Evolutionary conservation across 495 filamentous ascomycete genomes (phyloP).

Genomic region (Penicillium tannophilum): DNA sequence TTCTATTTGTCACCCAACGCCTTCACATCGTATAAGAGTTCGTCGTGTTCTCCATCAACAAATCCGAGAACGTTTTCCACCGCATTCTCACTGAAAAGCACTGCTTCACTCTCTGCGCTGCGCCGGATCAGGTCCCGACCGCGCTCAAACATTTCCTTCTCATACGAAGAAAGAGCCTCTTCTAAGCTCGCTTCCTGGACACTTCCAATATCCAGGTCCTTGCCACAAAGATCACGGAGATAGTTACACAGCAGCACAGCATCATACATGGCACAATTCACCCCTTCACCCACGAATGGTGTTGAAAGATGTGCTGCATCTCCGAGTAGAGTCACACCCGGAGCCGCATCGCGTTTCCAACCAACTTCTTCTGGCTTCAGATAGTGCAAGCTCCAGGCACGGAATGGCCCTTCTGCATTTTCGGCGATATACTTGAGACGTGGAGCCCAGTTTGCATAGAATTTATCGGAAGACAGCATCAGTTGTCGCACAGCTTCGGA

Average conservation of each 20-base stretch:
- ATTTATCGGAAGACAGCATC: slow-evolving; percentile 17
- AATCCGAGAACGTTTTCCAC: slow-evolving; percentile 4
- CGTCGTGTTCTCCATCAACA: slow-evolving; percentile 1
- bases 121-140: slow-evolving; percentile 7
- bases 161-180: background rate
- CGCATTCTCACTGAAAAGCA: slow-evolving; percentile 9
- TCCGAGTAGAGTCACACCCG: slow-evolving; percentile 52
- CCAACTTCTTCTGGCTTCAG: slow-evolving; percentile 11
- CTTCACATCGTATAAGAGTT: slow-evolving; percentile 8
- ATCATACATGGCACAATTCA: slow-evolving; percentile 58
- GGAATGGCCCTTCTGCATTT: slow-evolving; percentile 23
- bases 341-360: slow-evolving; percentile 6
- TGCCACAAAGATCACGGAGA: slow-evolving; percentile 5
- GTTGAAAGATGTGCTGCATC: slow-evolving; percentile 63
- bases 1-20: slow-evolving; percentile 19
- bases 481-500: background rate
- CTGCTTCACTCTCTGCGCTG: slow-evolving; percentile 5
- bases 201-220: background rate
- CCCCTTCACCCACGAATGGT: slow-evolving; percentile 60
- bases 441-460: slow-evolving; percentile 16
- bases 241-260: slow-evolving; percentile 42
- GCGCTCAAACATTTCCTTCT: slow-evolving; percentile 6
- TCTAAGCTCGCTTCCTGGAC: background rate
- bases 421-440: slow-evolving; percentile 14
- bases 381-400: slow-evolving; percentile 20